Evolutionary conservation across 345 rosid species (phyloP).

Genomic region (Stellera chamaejasme): DNA sequence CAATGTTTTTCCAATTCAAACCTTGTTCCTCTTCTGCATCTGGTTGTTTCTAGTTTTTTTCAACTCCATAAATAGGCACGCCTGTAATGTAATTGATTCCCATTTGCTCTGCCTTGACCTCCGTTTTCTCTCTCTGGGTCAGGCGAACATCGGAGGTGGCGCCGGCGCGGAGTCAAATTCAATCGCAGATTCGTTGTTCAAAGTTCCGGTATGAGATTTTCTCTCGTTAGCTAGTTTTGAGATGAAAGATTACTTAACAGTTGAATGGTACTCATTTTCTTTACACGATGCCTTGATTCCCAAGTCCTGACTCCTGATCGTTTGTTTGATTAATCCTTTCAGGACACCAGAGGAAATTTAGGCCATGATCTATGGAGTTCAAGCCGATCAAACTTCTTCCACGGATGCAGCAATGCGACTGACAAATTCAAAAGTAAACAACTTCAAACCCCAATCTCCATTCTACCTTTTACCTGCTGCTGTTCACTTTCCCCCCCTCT

Average conservation of each 20-base stretch:
- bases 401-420: constrained; percentile 75
- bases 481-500: not conserved
- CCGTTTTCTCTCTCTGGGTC: constrained; percentile 6
- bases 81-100: too few relatives aligned
- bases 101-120: not conserved
- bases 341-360: constrained; percentile 42
- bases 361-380: constrained; percentile 67
- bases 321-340: not conserved
- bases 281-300: constrained; percentile 3
- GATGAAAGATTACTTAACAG: too few relatives aligned
- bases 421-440: constrained; percentile 36
- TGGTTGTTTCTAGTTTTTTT: too few relatives aligned
- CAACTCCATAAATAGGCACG: too few relatives aligned
- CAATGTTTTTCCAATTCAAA: not conserved
- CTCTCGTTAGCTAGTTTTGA: too few relatives aligned
- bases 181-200: constrained; percentile 18
- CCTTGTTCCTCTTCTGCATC: not conserved
- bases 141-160: constrained; percentile 21
- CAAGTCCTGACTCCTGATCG: too few relatives aligned
- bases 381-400: constrained; percentile 43
- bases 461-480: not conserved
- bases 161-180: constrained; percentile 19
- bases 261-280: not conserved
- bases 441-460: too few relatives aligned
- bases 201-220: constrained; percentile 43